Evolutionary conservation across 208 protist genomes (phyloP).

Genomic region (Plasmodiophora brassicae): DNA sequence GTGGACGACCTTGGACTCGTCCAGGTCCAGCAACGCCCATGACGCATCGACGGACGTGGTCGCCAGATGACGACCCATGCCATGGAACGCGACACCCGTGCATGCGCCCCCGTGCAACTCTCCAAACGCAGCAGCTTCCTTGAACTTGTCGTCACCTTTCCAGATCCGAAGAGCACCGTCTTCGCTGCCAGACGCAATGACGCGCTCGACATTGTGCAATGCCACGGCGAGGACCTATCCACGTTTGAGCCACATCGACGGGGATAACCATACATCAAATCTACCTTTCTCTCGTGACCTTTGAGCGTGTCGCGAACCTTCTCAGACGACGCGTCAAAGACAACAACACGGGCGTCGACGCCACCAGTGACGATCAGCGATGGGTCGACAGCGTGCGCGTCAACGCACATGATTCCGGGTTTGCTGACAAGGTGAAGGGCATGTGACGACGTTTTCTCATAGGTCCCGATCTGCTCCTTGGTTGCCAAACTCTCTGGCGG

Average conservation of each 20-base stretch:
- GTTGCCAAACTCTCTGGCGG: not conserved
- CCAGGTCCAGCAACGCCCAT: constrained; percentile 67
- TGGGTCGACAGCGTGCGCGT: constrained; percentile 36
- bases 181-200: not conserved
- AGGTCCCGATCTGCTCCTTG: constrained; percentile 4
- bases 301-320: constrained; percentile 43
- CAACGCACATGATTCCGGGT: constrained; percentile 35
- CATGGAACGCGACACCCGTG: constrained; percentile 55
- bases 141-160: not conserved
- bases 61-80: constrained; percentile 55
- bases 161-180: constrained; percentile 6
- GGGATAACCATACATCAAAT: too few relatives aligned
- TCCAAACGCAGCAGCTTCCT: not conserved
- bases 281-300: constrained; percentile 52
- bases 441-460: not conserved
- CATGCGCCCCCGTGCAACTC: constrained; percentile 46
- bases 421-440: not conserved
- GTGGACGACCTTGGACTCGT: not conserved
- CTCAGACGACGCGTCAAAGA: constrained; percentile 54
- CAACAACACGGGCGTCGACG: constrained; percentile 53
- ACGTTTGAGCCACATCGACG: too few relatives aligned
- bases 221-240: not conserved
- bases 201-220: not conserved
- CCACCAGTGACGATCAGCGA: constrained; percentile 58
- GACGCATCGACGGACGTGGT: constrained; percentile 54